These are phyloP conservation scores for Pythium oligandrum DNA, from an alignment of 352 stramenopile genomes.

Conservation along the genomic window DNA sequence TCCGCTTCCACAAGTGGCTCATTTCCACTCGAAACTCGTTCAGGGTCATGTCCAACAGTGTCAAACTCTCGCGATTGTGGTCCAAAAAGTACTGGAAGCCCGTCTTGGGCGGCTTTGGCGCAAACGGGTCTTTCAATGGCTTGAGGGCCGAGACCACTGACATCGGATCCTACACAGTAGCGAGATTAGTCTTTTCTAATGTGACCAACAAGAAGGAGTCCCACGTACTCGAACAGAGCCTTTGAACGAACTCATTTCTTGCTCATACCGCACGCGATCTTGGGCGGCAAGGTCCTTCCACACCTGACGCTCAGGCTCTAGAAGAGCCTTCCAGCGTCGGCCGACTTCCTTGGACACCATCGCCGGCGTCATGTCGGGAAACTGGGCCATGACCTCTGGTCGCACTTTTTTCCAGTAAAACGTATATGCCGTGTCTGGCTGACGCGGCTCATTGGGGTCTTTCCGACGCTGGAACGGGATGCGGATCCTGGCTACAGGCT, in stretches of 20 bases:
- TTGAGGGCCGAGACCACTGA: too few relatives aligned
- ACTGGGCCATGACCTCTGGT: constrained; percentile 30
- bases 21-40: constrained; percentile 57
- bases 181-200: too few relatives aligned
- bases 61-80: constrained; percentile 49
- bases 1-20: constrained; percentile 41
- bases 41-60: constrained; percentile 43
- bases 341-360: constrained; percentile 50
- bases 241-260: constrained; percentile 29
- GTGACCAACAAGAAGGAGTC: too few relatives aligned
- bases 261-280: constrained; percentile 48
- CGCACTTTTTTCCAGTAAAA: constrained; percentile 56
- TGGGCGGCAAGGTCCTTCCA: constrained; percentile 43
- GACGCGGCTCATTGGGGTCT: constrained; percentile 32
- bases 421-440: constrained; percentile 59
- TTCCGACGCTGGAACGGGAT: constrained; percentile 32
- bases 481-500: too few relatives aligned
- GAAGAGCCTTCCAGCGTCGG: constrained; percentile 38
- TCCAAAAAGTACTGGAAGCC: constrained; percentile 61
- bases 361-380: constrained; percentile 30
- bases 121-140: constrained; percentile 30
- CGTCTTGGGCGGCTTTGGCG: constrained; percentile 36
- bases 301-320: constrained; percentile 31
- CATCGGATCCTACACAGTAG: too few relatives aligned
- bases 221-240: too few relatives aligned